Base-by-base conservation (phyloP, 2,329 filamentous ascomycete species). In the Aspergillus tamarii region DNA sequence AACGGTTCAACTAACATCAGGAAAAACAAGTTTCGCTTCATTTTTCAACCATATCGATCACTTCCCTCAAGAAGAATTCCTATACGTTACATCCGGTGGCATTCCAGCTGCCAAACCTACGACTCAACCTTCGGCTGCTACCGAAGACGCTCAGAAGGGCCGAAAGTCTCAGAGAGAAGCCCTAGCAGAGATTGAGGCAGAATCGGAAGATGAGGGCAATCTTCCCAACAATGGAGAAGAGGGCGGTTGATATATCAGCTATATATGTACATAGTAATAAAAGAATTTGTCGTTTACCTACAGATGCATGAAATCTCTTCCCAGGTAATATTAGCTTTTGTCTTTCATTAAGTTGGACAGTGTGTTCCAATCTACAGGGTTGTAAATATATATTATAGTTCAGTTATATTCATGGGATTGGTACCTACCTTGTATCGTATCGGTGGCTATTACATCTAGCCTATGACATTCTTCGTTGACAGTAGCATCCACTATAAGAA, bases 21-120 rank as follows among this genome's bases (percentile, higher is more conserved):
- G 9, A 60, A 0, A 8, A 14, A 16, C 26, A 69, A 92, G 89
- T 19, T 93, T 93, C 78, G 88, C 91, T 71, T 84, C 87, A 46
- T 93, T 93, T 78, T 93, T 92, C 81, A 88, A 91, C 74, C 91
- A 93, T 77, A 86, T 93, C 64, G 91, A 94, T 74, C 88, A 89
- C 74, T 92, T 90, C 79, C 85, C 86, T 67, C 87, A 86, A 12
- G 87, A 89, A 70, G 88, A 88, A 74, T 93, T 93, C 81, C 81
- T 93, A 54, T 94, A 91, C 85, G 82, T 91, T 56, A 91, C 90
- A 0, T 89, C 90, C 0, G 87, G 85, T 10, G 91, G 90, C 3
- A 82, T 92, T 53, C 80, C 86, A 45, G 88, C 86, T 8, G 87
- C 88, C 0, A 84, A 85, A 66, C 79, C 72, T 19, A 52, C 45